Percentiles rank a stretch among this genome's conserved stretches.
Evolutionary conservation across 306 rosid species (phyloP).

Genomic region (Quercus rubra): DNA sequence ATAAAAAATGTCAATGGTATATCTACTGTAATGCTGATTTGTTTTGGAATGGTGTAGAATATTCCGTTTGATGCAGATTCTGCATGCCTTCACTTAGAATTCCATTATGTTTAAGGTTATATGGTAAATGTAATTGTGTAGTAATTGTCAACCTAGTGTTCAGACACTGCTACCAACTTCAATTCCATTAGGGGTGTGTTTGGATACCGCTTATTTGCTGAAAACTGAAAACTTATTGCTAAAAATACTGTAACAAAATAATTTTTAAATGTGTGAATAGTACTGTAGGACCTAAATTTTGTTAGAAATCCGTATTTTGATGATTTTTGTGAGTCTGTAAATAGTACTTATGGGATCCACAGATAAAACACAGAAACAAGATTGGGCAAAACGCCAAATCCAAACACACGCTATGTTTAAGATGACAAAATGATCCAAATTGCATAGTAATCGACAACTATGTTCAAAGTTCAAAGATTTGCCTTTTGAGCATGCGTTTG

Average conservation of each 20-base stretch:
- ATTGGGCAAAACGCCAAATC: no score
- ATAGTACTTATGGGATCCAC: no score
- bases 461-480: no score
- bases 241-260: no score
- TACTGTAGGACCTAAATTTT: fast-evolving
- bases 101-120: neutral
- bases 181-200: no score
- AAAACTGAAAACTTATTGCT: no score
- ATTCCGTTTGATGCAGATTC: neutral
- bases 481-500: no score
- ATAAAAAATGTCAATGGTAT: neutral
- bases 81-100: neutral
- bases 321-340: no score
- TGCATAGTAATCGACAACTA: neutral
- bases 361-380: no score
- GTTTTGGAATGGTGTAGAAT: neutral
- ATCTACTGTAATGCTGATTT: neutral
- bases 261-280: no score
- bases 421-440: neutral
- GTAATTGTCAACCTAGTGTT: neutral
- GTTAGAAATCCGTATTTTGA: no score
- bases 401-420: neutral
- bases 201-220: fast-evolving
- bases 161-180: no score
- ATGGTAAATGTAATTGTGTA: neutral